A percentile compares a stretch with the other conserved stretches of the same genome.
phyloP scores from a whole-genome alignment of 495 filamentous ascomycete genomes.

The Xylaria scruposa region DNA sequence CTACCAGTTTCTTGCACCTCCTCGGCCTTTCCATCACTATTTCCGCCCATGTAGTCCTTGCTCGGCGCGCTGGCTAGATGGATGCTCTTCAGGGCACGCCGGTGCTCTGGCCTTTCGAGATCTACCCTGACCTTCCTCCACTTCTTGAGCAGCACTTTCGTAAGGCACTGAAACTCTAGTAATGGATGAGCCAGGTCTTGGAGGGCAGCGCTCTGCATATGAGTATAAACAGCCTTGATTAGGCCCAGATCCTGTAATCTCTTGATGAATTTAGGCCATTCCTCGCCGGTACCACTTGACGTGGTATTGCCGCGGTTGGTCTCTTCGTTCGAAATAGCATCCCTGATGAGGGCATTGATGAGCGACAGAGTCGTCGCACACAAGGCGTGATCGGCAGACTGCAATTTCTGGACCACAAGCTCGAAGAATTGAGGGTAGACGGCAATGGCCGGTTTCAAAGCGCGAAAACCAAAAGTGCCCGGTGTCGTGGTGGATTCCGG shows the following conservation, averaged over 20 bases:
- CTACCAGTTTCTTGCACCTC: conserved; percentile 46
- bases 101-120: conserved; percentile 85
- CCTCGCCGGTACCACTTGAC: conserved; percentile 57
- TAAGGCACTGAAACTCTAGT: conserved; percentile 93
- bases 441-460: conserved; percentile 89
- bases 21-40: conserved; percentile 32
- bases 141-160: conserved; percentile 86
- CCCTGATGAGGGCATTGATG: conserved; percentile 93
- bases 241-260: conserved; percentile 89
- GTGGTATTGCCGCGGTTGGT: conserved; percentile 36
- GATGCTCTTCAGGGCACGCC: conserved; percentile 82
- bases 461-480: conserved; percentile 80
- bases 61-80: conserved; percentile 82
- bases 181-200: conserved; percentile 91
- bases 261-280: conserved; percentile 97
- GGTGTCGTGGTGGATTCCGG: conserved; percentile 49
- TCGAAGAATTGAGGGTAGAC: conserved; percentile 93
- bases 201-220: conserved; percentile 94
- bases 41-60: conserved; percentile 48
- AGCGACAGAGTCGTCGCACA: conserved; percentile 95
- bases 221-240: conserved; percentile 85
- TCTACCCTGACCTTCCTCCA: conserved; percentile 89
- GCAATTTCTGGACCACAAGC: conserved; percentile 86
- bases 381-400: conserved; percentile 92
- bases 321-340: conserved; percentile 83